Evolutionary conservation across 176 grass and related monocot species (phyloP).

Genomic region (Aegilops tauschii): DNA sequence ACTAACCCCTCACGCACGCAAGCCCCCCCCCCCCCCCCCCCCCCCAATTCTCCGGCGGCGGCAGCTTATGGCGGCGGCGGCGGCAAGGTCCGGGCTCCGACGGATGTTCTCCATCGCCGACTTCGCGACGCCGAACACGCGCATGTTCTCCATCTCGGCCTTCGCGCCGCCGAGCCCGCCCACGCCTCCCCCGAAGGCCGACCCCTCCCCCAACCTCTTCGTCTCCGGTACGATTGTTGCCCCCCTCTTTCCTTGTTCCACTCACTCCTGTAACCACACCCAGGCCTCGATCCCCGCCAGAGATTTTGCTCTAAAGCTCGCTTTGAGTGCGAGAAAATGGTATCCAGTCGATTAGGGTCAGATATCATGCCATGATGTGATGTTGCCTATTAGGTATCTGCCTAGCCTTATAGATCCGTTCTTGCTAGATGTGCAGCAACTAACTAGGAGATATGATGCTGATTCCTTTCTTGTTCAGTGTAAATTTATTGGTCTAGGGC

Average conservation of each 20-base stretch:
- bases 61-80: constrained; percentile 48
- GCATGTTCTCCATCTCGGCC: constrained; percentile 66
- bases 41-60: constrained; percentile 3
- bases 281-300: not conserved
- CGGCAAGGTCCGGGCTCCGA: constrained; percentile 58
- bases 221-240: constrained; percentile 54
- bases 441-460: not conserved
- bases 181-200: constrained; percentile 47
- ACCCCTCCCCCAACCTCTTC: constrained; percentile 81
- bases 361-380: not conserved
- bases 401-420: not conserved
- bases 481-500: not conserved
- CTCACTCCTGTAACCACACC: not conserved
- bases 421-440: not conserved
- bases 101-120: constrained; percentile 67
- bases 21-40: not conserved
- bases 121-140: constrained; percentile 37
- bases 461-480: not conserved
- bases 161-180: constrained; percentile 41
- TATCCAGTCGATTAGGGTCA: not conserved
- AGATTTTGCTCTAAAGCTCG: not conserved
- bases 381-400: not conserved
- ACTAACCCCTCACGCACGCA: not conserved
- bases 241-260: not conserved
- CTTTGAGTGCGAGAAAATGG: not conserved